A percentile compares a stretch with the other conserved stretches of the same genome.
These are phyloP conservation scores for Parascedosporium putredinis DNA, from an alignment of 2,329 filamentous ascomycete species.

Conservation along the genomic window DNA sequence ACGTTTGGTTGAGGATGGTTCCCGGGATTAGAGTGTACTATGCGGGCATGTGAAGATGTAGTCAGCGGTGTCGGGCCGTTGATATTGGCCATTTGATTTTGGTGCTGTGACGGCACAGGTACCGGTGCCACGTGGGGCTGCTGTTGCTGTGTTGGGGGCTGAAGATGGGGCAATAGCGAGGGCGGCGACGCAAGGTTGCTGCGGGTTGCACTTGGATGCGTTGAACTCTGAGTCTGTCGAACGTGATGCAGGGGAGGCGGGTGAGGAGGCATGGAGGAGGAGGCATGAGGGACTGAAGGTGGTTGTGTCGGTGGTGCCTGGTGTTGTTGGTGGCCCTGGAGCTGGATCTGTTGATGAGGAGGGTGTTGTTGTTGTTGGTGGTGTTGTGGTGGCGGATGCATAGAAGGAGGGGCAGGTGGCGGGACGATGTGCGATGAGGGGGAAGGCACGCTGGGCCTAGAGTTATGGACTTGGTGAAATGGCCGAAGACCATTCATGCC, in stretches of 20 bases:
- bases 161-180: background rate
- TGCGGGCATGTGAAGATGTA: background rate
- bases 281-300: background rate
- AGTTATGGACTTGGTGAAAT: background rate
- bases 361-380: background rate
- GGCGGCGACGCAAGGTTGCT: background rate
- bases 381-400: background rate
- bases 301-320: background rate
- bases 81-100: background rate
- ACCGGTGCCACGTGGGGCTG: background rate
- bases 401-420: background rate
- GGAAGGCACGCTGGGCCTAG: background rate
- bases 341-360: no score
- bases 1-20: background rate
- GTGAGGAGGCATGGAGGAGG: background rate
- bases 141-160: slow-evolving; percentile 1
- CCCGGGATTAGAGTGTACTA: background rate
- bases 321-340: background rate
- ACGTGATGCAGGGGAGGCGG: background rate
- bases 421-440: background rate
- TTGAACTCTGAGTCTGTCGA: background rate
- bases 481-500: background rate
- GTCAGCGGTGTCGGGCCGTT: background rate
- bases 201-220: background rate
- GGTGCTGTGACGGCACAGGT: background rate